phyloP scores from a whole-genome alignment of 1,284 basidiomycete genomes.

The Ceratobasidium sp. region DNA sequence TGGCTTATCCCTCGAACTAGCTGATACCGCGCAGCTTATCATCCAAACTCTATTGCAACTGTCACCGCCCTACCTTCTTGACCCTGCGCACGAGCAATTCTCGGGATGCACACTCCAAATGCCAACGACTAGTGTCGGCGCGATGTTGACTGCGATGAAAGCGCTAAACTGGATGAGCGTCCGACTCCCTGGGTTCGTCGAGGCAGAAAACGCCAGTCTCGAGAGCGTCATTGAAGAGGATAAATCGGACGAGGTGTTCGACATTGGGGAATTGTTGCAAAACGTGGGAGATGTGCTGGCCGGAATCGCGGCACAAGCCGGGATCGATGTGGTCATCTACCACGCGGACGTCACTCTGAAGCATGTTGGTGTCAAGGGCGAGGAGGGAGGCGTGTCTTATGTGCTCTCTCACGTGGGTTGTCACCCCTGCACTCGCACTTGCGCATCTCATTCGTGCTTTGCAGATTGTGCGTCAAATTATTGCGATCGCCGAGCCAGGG shows the following conservation, averaged over 20 bases:
- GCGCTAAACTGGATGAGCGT: conserved; percentile 90
- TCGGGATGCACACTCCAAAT: conserved; percentile 85
- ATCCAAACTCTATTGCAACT: conserved; percentile 90
- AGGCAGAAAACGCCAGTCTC: conserved; percentile 5
- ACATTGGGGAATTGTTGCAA: conserved; percentile 78
- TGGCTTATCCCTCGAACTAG: conserved; percentile 70
- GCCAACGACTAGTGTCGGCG: conserved; percentile 86
- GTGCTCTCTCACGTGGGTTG: conserved; percentile 81
- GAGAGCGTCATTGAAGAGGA: conserved; percentile 28
- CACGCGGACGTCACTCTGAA: conserved; percentile 87
- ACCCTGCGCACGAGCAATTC: conserved; percentile 91
- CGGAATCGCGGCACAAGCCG: conserved; percentile 82
- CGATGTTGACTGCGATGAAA: conserved; percentile 88
- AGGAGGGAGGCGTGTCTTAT: conserved; percentile 85
- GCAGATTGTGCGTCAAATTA: conserved; percentile 86
- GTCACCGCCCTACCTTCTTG: conserved; percentile 87
- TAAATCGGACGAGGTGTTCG: conserved; percentile 57
- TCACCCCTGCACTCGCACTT: neutral
- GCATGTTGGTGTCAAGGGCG: conserved; percentile 84
- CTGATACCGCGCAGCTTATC: conserved; percentile 86
- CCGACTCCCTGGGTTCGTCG: conserved; percentile 61
- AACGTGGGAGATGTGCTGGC: conserved; percentile 85
- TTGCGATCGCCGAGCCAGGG: conserved; percentile 71
- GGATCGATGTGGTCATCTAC: conserved; percentile 88
- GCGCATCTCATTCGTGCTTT: conserved; percentile 5